phyloP scores from a whole-genome alignment of 169 alveolate species.

The Plasmodium vivax region DNA sequence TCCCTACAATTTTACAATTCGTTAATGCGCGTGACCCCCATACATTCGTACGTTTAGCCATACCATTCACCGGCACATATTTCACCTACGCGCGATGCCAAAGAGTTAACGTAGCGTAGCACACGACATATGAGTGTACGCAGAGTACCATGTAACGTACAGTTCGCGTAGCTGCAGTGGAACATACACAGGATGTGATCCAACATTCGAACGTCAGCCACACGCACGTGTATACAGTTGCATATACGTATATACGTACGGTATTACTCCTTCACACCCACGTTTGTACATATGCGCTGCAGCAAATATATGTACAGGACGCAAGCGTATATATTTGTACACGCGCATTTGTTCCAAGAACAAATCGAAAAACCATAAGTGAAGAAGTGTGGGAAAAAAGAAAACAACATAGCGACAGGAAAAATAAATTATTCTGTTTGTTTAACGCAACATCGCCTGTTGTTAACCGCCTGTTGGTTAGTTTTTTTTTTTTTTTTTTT shows the following conservation, averaged over 20 bases:
- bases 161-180: neutral
- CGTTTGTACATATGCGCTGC: neutral
- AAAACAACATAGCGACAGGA: neutral
- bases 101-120: neutral
- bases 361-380: neutral
- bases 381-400: neutral
- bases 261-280: neutral
- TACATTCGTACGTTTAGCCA: neutral
- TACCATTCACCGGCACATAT: neutral
- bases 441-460: neutral
- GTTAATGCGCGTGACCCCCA: neutral
- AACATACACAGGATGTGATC: neutral
- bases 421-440: constrained; percentile 9
- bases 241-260: neutral
- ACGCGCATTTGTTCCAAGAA: neutral
- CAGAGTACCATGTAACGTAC: neutral
- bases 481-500: neutral
- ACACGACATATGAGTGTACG: neutral
- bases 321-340: neutral
- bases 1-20: neutral
- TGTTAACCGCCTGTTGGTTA: neutral
- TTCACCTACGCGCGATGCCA: neutral
- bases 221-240: neutral
- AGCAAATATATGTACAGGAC: neutral
- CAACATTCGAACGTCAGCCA: neutral